These are phyloP conservation scores for Jatropha multifida DNA, from an alignment of 441 rosid species.

Conservation along the genomic window DNA sequence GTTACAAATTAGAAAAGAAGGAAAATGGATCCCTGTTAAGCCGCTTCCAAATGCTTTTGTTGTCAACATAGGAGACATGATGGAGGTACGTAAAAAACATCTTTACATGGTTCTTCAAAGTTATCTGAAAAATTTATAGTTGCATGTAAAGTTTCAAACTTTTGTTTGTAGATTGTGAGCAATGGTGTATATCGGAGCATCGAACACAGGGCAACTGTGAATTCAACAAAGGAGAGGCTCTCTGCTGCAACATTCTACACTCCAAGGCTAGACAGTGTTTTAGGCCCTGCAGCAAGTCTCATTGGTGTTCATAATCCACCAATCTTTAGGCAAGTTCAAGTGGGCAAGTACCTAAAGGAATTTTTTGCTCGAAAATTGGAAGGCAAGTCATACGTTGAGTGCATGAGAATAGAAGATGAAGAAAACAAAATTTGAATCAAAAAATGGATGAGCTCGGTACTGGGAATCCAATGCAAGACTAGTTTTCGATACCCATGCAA, in stretches of 20 bases:
- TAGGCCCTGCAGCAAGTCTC: slow-evolving; percentile 33
- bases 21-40: background rate
- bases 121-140: too few species aligned
- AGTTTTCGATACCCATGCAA: too few species aligned
- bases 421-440: background rate
- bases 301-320: slow-evolving; percentile 25
- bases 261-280: slow-evolving; percentile 23
- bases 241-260: slow-evolving; percentile 32
- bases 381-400: slow-evolving; percentile 42
- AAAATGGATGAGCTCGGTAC: too few species aligned
- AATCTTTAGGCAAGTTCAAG: slow-evolving; percentile 24
- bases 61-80: background rate
- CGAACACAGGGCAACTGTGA: slow-evolving; percentile 39
- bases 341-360: slow-evolving; percentile 39
- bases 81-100: background rate
- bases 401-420: slow-evolving; percentile 27
- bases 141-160: too few species aligned
- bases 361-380: slow-evolving; percentile 37
- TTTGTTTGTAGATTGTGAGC: slow-evolving; percentile 19
- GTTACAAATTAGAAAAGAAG: background rate
- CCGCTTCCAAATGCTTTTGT: background rate
- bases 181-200: slow-evolving; percentile 34
- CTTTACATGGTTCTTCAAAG: too few species aligned
- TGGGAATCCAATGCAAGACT: too few species aligned
- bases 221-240: slow-evolving; percentile 28